These are phyloP conservation scores for Haplosporangium sp. DNA, from an alignment of 371 early-diverging fungal species.

Conservation along the genomic window DNA sequence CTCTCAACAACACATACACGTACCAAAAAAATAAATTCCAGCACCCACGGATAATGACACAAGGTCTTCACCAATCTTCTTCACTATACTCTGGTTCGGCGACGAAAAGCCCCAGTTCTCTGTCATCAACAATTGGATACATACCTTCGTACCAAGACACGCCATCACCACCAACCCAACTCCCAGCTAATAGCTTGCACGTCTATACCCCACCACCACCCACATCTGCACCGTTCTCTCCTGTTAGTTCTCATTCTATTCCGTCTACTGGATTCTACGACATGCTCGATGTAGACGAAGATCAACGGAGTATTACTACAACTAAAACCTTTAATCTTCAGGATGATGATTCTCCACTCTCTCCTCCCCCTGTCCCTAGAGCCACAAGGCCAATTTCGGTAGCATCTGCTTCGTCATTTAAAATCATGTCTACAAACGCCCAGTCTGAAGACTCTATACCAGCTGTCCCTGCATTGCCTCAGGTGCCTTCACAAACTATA, in stretches of 20 bases:
- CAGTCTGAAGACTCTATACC: conserved; percentile 21
- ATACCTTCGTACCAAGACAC: not conserved
- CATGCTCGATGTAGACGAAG: conserved; percentile 13
- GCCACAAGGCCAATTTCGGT: conserved; percentile 34
- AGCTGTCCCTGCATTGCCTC: conserved; percentile 18
- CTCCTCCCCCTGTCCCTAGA: conserved; percentile 35
- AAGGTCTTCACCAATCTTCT: conserved; percentile 14
- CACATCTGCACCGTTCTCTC: conserved; percentile 2
- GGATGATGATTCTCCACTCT: not conserved
- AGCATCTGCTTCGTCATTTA: conserved; percentile 19
- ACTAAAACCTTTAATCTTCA: not conserved
- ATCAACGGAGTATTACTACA: not conserved
- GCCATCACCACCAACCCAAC: not conserved
- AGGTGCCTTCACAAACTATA: not conserved
- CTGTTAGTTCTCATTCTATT: conserved; percentile 4
- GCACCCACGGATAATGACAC: conserved; percentile 32
- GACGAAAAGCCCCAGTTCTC: not conserved
- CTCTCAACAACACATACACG: not conserved
- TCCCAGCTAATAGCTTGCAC: conserved; percentile 3
- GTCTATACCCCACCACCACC: conserved; percentile 36
- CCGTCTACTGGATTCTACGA: conserved; percentile 36
- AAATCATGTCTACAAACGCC: not conserved
- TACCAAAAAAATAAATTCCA: conserved; percentile 33
- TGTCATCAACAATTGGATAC: not conserved
- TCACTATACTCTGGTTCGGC: conserved; percentile 8